Percentiles rank a stretch among this genome's conserved stretches.
Evolutionary conservation across 2,329 filamentous ascomycete species (phyloP).

Genomic region (Grosmannia clavigera): DNA sequence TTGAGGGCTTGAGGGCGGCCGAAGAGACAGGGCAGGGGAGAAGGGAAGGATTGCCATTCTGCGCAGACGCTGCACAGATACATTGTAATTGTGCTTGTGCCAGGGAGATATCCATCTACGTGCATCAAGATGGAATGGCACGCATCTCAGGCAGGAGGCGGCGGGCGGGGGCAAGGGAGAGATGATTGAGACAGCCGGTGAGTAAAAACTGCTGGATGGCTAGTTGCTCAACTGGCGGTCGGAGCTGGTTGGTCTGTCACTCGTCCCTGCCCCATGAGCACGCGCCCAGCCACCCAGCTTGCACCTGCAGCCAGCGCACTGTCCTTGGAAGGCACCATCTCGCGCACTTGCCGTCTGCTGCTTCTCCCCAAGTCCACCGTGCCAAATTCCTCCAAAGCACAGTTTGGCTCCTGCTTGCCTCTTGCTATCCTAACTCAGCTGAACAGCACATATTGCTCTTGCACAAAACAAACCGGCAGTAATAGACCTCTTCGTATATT

Average conservation of each 20-base stretch:
- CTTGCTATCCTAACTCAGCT: background rate
- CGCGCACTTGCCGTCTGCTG: no score
- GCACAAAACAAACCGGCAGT: background rate
- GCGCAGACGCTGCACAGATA: background rate
- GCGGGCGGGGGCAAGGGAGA: background rate
- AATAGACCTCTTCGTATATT: background rate
- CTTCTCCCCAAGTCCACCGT: background rate
- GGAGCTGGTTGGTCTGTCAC: background rate
- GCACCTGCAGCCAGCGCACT: background rate
- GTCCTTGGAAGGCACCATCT: background rate
- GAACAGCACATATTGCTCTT: background rate
- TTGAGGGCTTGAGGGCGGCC: background rate
- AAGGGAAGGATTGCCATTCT: background rate
- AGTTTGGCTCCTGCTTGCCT: background rate
- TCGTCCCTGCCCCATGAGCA: background rate
- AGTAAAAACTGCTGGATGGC: background rate
- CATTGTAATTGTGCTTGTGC: background rate
- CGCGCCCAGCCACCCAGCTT: background rate
- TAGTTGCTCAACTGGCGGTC: background rate
- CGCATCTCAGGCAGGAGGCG: background rate
- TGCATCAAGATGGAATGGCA: background rate
- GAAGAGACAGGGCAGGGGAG: background rate
- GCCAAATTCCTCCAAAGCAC: background rate
- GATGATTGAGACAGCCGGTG: background rate
- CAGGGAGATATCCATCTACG: background rate